phyloP scores from a whole-genome alignment of 2,329 filamentous ascomycete species.

The Diaporthe caulivora region DNA sequence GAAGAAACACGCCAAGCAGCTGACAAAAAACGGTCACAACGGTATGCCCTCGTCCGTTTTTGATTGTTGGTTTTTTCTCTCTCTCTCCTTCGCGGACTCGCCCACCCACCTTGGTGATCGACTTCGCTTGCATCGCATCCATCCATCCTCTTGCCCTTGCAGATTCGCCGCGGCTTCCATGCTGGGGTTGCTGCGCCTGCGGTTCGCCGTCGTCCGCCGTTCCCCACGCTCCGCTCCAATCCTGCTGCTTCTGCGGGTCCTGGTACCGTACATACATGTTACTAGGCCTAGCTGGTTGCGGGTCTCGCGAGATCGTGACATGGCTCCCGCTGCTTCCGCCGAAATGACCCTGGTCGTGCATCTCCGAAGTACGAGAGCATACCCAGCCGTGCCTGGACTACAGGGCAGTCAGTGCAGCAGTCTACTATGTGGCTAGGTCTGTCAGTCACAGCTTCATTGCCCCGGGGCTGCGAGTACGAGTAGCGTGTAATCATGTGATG shows the following conservation, averaged over 20 bases:
- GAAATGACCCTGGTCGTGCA: slow-evolving; percentile 32
- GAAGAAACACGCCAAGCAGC: neutral
- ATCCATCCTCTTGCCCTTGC: slow-evolving; percentile 37
- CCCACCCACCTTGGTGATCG: slow-evolving; percentile 16
- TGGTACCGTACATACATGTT: no score
- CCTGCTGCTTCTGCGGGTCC: slow-evolving; percentile 11
- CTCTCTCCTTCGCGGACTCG: neutral
- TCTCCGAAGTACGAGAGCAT: slow-evolving; percentile 30
- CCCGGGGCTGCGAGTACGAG: neutral
- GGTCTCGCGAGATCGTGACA: slow-evolving; percentile 23
- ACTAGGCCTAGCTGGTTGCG: neutral
- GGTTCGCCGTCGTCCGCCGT: slow-evolving; percentile 31
- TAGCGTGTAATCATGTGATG: neutral
- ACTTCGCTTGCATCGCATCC: slow-evolving; percentile 31
- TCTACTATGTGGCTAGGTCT: neutral
- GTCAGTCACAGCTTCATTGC: neutral
- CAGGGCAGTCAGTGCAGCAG: no score
- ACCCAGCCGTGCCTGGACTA: neutral
- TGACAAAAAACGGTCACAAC: neutral
- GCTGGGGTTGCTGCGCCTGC: slow-evolving; percentile 27
- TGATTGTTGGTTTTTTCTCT: neutral
- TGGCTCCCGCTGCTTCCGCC: slow-evolving; percentile 35
- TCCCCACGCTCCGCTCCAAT: slow-evolving; percentile 22
- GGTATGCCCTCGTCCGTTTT: neutral
- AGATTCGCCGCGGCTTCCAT: slow-evolving; percentile 36